These are phyloP conservation scores for Zanthoxylum bungeanum DNA, from an alignment of 345 rosid genomes.

Conservation along the genomic window DNA sequence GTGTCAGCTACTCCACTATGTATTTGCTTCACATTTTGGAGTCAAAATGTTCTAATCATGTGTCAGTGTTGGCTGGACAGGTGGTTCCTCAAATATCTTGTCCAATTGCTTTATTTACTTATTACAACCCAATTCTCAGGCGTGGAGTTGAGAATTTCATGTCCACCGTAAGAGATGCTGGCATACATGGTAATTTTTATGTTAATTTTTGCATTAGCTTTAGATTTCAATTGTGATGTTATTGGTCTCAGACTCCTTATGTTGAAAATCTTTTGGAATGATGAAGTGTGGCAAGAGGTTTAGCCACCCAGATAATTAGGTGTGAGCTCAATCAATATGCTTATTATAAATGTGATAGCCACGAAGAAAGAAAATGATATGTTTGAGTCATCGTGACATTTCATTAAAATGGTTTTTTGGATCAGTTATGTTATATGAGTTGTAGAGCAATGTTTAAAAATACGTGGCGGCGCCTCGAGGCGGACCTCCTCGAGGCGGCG, in stretches of 20 bases:
- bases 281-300: background rate
- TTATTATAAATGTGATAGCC: background rate
- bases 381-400: too few species aligned
- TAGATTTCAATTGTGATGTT: background rate
- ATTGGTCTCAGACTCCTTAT: background rate
- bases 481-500: too few species aligned
- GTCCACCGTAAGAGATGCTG: constrained; percentile 55
- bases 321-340: background rate
- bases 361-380: too few species aligned
- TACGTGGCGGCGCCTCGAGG: too few species aligned
- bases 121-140: constrained; percentile 82
- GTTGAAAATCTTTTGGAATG: background rate
- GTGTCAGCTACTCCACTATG: background rate
- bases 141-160: constrained; percentile 70
- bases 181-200: constrained; percentile 58
- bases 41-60: background rate
- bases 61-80: constrained; percentile 30
- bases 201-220: constrained; percentile 6
- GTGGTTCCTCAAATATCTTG: constrained; percentile 76
- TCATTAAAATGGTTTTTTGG: too few species aligned
- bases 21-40: background rate
- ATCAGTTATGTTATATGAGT: too few species aligned
- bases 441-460: too few species aligned
- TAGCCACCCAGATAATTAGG: background rate
- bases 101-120: constrained; percentile 79